Evolutionary conservation across 1,284 basidiomycete species (phyloP).

Genomic region (Fomitiporia mediterranea): DNA sequence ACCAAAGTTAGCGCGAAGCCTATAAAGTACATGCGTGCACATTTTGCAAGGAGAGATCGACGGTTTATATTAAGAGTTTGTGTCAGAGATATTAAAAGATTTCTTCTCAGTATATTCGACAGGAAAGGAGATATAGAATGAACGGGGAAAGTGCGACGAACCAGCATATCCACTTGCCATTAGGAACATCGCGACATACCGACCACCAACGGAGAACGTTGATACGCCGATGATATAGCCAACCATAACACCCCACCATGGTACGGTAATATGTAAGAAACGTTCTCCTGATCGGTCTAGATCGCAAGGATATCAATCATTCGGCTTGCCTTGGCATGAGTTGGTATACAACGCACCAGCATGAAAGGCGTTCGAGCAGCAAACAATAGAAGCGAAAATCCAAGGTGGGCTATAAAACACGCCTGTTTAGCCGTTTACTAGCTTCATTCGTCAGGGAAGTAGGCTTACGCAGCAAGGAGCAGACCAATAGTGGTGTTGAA

Average conservation of each 20-base stretch:
- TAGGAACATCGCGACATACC: slow-evolving; percentile 30
- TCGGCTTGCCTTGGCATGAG: no score
- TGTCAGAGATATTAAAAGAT: no score
- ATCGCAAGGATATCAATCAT: slow-evolving; percentile 32
- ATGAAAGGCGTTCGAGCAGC: slow-evolving; percentile 36
- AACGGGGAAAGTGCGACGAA: no score
- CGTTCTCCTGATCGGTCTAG: slow-evolving; percentile 23
- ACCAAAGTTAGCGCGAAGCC: slow-evolving; percentile 51
- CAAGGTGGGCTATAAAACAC: slow-evolving; percentile 26
- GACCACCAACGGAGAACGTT: slow-evolving; percentile 25
- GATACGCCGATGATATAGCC: slow-evolving; percentile 28
- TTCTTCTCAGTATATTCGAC: no score
- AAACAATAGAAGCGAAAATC: slow-evolving; percentile 26
- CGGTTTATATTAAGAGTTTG: no score
- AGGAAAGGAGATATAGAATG: no score
- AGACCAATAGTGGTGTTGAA: slow-evolving; percentile 33
- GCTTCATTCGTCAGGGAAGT: background rate
- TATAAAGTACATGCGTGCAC: background rate
- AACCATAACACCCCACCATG: slow-evolving; percentile 22
- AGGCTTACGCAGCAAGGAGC: slow-evolving; percentile 34
- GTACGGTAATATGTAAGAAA: slow-evolving; percentile 33
- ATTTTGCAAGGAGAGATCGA: no score
- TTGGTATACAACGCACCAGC: slow-evolving; percentile 26
- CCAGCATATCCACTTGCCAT: slow-evolving; percentile 24
- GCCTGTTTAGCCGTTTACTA: no score